Base-by-base conservation (phyloP, 2,329 filamentous ascomycete genomes). In the Lecanicillium sp. region DNA sequence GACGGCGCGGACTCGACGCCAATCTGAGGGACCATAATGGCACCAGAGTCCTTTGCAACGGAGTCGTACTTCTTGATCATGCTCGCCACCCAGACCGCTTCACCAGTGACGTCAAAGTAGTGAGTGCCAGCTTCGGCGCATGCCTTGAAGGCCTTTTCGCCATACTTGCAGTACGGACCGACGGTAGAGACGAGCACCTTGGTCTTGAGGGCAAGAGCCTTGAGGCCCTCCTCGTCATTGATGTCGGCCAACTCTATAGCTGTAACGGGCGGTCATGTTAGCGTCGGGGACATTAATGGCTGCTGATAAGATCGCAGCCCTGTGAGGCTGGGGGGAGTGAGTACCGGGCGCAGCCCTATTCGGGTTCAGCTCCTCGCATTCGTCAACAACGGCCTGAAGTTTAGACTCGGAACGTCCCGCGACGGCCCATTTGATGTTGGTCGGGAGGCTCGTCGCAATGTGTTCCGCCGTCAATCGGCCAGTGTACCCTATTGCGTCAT, bases 371-470 rank as follows among this genome's bases (percentile, higher is more conserved):
- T 68, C 62, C 57, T 81, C 81, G 62, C 90, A 75, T 47, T 87
- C 80, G 44, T 81, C 71, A 7, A 82, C 79, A 10, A 96, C 66
- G 33, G 69, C 67, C 55, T 85, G 77, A 4, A 97, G 75, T 65
- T 95, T 95, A 41, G 74, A 70, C 41, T 75, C 70, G n/a, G 87
- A 90, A 21, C 90, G 85, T 24, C 90, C 90, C 38, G 89, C 87
- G 48, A 96, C 73, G 12, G 88, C 90, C 90, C 90, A 96, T 70
- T 81, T 89, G 52, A 95, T 65, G 62, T 88, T 79, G 15, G 85
- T 87, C 0, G 90, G 86, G 1, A 89, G 72, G 54, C 79, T 69
- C 12, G 74, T 75, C 44, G 81, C 75, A 58, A 95, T 84, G 65
- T 93, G 81, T 63, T 94, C 83, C 23, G 84, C 83, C 2, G 82